Percentiles rank a stretch among this genome's conserved stretches.
Conservation (phyloP, 805 yeast genomes). For the Ogataea populi-albae region DNA sequence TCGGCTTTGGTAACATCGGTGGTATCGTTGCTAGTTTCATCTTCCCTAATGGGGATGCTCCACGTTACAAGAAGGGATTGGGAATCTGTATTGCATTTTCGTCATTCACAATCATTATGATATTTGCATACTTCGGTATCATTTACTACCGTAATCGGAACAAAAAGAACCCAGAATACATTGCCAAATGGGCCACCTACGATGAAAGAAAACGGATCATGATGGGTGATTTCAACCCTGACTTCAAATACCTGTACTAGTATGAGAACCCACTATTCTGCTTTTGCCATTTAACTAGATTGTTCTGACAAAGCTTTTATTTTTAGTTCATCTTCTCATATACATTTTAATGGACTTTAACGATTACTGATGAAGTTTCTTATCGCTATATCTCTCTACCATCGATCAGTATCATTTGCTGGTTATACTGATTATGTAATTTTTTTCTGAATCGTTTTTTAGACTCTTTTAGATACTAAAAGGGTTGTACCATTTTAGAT, state of each 20-base stretch:
- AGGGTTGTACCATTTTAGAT: no score
- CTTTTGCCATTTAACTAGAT: no score
- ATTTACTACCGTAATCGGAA: slow-evolving; percentile 33
- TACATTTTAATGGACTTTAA: no score
- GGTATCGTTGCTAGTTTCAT: slow-evolving; percentile 64
- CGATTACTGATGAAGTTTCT: no score
- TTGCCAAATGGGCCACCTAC: slow-evolving; percentile 27
- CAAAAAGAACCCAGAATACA: slow-evolving; percentile 33
- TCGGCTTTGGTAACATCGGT: slow-evolving; percentile 74
- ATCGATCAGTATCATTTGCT: no score
- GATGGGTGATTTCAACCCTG: slow-evolving; percentile 41
- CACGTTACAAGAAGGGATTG: slow-evolving; percentile 56
- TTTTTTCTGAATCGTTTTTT: no score
- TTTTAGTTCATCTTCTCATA: background rate
- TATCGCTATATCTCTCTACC: no score
- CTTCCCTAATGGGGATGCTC: slow-evolving; percentile 54
- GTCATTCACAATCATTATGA: slow-evolving; percentile 37
- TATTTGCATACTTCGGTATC: slow-evolving; percentile 32
- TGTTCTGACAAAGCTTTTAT: background rate
- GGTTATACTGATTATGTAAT: no score
- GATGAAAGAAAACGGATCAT: slow-evolving; percentile 29
- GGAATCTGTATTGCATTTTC: slow-evolving; percentile 49
- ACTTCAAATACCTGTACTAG: slow-evolving; percentile 45
- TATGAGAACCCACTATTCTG: no score
- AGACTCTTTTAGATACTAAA: no score